A percentile compares a stretch with the other conserved stretches of the same genome.
Evolutionary conservation across 1,284 basidiomycete species (phyloP).

Genomic region (Cryptococcus maquisensis): DNA sequence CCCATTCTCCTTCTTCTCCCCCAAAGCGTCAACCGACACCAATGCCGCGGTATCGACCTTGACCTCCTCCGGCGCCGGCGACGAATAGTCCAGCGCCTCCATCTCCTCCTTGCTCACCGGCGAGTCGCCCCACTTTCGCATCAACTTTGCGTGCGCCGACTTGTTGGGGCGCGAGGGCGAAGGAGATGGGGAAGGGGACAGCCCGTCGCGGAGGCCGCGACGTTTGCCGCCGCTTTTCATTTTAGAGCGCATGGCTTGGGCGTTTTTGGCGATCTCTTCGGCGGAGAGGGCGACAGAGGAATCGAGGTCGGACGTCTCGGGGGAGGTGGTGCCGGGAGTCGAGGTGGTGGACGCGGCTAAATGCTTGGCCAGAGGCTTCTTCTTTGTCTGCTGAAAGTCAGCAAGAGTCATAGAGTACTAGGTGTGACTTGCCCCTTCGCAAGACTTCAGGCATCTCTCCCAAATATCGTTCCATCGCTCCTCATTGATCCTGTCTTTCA

Average conservation of each 20-base stretch:
- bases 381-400: not conserved
- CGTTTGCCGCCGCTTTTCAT: conserved; percentile 54
- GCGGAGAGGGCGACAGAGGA: conserved; percentile 49
- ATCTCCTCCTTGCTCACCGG: conserved; percentile 76
- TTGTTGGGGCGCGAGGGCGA: conserved; percentile 34
- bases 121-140: conserved; percentile 88
- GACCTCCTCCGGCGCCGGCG: conserved; percentile 50
- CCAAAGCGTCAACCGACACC: conserved; percentile 42
- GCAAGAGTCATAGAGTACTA: not conserved
- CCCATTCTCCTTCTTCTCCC: conserved; percentile 73
- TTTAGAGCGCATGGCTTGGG: conserved; percentile 81
- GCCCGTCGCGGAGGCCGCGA: conserved; percentile 50
- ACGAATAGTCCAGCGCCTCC: conserved; percentile 76
- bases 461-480: conserved; percentile 45
- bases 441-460: conserved; percentile 40
- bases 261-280: conserved; percentile 85
- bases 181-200: conserved; percentile 32
- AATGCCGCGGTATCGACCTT: conserved; percentile 16
- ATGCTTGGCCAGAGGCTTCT: no score
- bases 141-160: conserved; percentile 61
- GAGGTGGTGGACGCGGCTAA: no score
- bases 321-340: conserved; percentile 29
- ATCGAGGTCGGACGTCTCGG: conserved; percentile 17
- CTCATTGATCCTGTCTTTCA: conserved; percentile 32
- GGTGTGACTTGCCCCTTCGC: conserved; percentile 15